Evolutionary conservation across 306 rosid species (phyloP), one percentile per base, ranked within the genome.

Genomic region (Fragaria iinumae): DNA sequence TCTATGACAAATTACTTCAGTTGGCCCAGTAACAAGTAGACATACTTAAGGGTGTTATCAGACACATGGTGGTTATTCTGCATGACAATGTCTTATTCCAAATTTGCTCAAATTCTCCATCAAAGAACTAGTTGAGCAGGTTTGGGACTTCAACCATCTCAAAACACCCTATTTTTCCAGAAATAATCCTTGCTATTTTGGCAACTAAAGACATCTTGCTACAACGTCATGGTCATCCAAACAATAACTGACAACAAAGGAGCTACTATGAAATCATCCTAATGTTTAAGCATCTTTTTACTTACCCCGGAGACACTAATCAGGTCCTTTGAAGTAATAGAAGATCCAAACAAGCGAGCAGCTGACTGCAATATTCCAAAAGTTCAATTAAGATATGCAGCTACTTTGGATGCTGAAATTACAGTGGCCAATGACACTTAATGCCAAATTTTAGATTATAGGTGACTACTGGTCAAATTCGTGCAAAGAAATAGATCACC

Each of bases 241-340:
- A 70, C 43, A 17, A 14, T 32, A 16, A 25, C 14, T 38, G 18
- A 55, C 49, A 56, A 44, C 10, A 72, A 48, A 45, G 34, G 21
- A 55, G 64, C 50, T 4, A 11, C 52, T 73, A 3, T 13, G 3
- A 57, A 43, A 74, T 44, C 36, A 20, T 52, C 63, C 45, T 29
- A 49, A 47, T 57, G 69, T 53, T 36, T 64, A 49, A 49, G 64
- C 11, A 23, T 45, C 56, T 63, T 39, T 56, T 32, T 65, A 85
- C 95, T 81, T 82, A 93, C 98, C 95, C 97, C 97, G 52, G 98
- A 93, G 71, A 93, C 98, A 71, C 88, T 86, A 73, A 89, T 86
- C 83, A 91, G 86, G 80, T 93, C 90, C 86, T 88, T 83, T 12
- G 91, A 87, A 84, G 96, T 87, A 77, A 90, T 88, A 41, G 94